Percentiles rank a stretch among this genome's conserved stretches.
Conservation (phyloP, 1,284 basidiomycete species). For the Blastosporella zonata region DNA sequence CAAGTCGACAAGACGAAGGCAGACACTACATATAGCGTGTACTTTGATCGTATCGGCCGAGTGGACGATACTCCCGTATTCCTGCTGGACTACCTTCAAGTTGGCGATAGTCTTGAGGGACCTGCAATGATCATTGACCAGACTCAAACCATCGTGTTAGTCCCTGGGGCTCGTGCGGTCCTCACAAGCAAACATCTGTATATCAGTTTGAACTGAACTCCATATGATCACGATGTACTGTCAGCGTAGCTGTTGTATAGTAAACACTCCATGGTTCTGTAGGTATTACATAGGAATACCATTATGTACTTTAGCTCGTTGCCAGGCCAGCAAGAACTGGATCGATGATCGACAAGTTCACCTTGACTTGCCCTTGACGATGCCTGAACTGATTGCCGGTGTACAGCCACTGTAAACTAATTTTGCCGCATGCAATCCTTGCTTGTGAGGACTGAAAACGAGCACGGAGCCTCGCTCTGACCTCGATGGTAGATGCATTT, state of each 20-base stretch:
- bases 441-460: no score
- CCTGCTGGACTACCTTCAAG: slow-evolving; percentile 59
- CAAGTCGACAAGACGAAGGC: slow-evolving; percentile 43
- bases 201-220: slow-evolving; percentile 44
- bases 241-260: not conserved
- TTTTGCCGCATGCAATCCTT: not conserved
- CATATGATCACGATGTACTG: not conserved
- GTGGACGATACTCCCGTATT: slow-evolving; percentile 80
- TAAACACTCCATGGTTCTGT: no score
- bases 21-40: slow-evolving; percentile 61
- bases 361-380: no score
- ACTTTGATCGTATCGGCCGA: slow-evolving; percentile 76
- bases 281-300: not conserved
- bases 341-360: not conserved
- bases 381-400: not conserved
- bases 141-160: slow-evolving; percentile 87
- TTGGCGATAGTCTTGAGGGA: slow-evolving; percentile 73
- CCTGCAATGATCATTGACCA: slow-evolving; percentile 91
- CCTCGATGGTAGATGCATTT: not conserved
- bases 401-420: not conserved
- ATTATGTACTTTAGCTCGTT: not conserved
- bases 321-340: no score
- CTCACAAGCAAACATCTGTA: slow-evolving; percentile 72
- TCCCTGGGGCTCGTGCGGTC: slow-evolving; percentile 65
- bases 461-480: no score